These are phyloP conservation scores for Alternaria sp. DNA, from an alignment of 2,329 filamentous ascomycete species.

Conservation along the genomic window DNA sequence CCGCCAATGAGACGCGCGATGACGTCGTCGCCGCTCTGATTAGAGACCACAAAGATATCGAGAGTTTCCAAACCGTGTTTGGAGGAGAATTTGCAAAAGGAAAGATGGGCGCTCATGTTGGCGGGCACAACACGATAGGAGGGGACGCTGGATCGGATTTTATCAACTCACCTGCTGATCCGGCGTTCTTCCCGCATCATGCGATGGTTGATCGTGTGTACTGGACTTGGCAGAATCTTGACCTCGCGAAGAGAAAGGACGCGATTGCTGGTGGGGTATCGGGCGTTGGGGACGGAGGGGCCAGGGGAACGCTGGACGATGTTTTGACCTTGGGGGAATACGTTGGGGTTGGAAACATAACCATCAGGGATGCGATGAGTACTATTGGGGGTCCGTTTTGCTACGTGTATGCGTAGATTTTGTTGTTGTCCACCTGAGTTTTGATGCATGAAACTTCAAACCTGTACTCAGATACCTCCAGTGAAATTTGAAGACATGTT, in stretches of 20 bases:
- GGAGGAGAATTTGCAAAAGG: slow-evolving; percentile 49
- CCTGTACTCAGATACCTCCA: background rate
- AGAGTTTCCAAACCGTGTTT: slow-evolving; percentile 49
- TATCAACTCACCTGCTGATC: slow-evolving; percentile 4
- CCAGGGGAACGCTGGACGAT: slow-evolving; percentile 57
- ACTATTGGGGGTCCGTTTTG: slow-evolving; percentile 59
- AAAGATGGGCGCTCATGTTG: slow-evolving; percentile 55
- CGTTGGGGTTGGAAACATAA: slow-evolving; percentile 32
- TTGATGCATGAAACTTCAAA: background rate
- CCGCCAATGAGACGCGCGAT: slow-evolving; percentile 35
- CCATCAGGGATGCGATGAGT: slow-evolving; percentile 53
- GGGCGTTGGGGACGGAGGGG: slow-evolving; percentile 35
- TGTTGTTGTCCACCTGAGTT: background rate
- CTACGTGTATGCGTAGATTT: slow-evolving; percentile 52
- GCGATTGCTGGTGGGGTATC: slow-evolving; percentile 57
- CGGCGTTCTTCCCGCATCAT: slow-evolving; percentile 49
- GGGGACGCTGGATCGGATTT: slow-evolving; percentile 43
- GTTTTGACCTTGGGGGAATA: background rate
- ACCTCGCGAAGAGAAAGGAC: slow-evolving; percentile 50
- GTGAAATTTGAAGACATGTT: background rate
- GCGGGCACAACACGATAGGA: slow-evolving; percentile 57
- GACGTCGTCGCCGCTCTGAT: slow-evolving; percentile 35
- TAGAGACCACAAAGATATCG: slow-evolving; percentile 35
- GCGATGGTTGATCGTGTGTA: slow-evolving; percentile 59
- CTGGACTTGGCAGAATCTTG: slow-evolving; percentile 62